These are phyloP conservation scores for Silene conica DNA, from an alignment of 148 eudicot genomes.

Conservation along the genomic window DNA sequence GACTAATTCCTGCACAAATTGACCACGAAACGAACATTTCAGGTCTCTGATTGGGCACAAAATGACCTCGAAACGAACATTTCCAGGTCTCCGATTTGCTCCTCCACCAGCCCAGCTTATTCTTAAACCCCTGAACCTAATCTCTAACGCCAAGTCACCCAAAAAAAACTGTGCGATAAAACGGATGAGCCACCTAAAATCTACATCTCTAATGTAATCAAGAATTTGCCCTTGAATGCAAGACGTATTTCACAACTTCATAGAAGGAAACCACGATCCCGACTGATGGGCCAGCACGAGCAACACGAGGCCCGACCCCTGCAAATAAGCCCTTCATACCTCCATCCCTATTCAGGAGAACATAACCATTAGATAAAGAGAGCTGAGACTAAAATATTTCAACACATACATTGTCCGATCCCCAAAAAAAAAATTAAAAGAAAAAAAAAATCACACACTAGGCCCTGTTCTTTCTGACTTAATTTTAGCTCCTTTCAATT, in stretches of 20 bases:
- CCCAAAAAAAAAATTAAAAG: background rate
- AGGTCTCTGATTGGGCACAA: slow-evolving; percentile 9
- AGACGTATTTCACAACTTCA: slow-evolving; percentile 79
- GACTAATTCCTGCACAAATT: background rate
- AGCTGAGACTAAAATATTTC: background rate
- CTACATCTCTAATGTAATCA: slow-evolving; percentile 19
- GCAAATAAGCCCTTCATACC: slow-evolving; percentile 82
- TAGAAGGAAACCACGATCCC: slow-evolving; percentile 95
- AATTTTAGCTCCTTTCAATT: too few species aligned
- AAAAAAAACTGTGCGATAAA: slow-evolving; percentile 19
- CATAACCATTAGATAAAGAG: slow-evolving; percentile 1
- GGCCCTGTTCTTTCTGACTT: too few species aligned
- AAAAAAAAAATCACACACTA: background rate
- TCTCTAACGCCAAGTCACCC: slow-evolving; percentile 12
- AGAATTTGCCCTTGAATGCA: slow-evolving; percentile 40
- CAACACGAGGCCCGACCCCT: slow-evolving; percentile 92
- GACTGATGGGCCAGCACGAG: slow-evolving; percentile 94
- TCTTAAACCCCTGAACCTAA: background rate
- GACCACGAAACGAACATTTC: slow-evolving; percentile 8
- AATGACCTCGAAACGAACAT: slow-evolving; percentile 7
- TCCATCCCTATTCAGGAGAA: slow-evolving; percentile 52
- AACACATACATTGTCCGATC: background rate
- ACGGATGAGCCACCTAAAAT: slow-evolving; percentile 22
- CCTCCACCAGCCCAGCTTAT: slow-evolving; percentile 4
- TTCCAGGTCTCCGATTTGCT: slow-evolving; percentile 12